Percentiles rank a stretch among this genome's conserved stretches.
Conservation (phyloP, 2,329 filamentous ascomycete species). For the Elsinoe ampelina region DNA sequence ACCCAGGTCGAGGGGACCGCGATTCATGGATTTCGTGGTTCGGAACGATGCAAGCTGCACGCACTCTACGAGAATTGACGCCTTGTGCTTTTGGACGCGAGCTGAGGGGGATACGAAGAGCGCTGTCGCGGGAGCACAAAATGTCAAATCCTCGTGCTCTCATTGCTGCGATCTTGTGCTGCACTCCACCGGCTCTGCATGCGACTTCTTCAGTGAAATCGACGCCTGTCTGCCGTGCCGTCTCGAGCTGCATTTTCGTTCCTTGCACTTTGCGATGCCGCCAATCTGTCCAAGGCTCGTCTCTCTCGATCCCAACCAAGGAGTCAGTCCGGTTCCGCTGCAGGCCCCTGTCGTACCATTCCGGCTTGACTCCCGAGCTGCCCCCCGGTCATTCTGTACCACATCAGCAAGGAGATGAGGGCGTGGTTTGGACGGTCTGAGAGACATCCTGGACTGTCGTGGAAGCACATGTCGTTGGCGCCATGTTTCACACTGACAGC, state of each 20-base stretch:
- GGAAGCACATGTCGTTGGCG: background rate
- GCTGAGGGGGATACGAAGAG: background rate
- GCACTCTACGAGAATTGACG: background rate
- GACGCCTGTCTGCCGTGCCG: background rate
- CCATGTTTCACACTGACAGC: conserved; percentile 8
- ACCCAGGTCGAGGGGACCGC: conserved; percentile 3
- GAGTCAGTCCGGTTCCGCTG: background rate
- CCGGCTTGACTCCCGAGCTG: background rate
- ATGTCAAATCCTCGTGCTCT: background rate
- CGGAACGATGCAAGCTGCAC: conserved; percentile 8
- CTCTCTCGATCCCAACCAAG: background rate
- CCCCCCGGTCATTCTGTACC: background rate
- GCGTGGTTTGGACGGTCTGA: too few species aligned
- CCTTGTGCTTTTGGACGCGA: background rate
- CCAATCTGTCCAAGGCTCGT: background rate
- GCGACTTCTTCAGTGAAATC: too few species aligned
- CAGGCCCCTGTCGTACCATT: background rate
- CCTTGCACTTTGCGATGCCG: background rate
- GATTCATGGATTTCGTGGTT: background rate
- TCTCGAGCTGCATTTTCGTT: background rate
- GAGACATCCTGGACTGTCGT: background rate
- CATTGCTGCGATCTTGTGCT: conserved; percentile 9
- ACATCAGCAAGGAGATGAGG: background rate
- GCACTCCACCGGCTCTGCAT: conserved; percentile 9
- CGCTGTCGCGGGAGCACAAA: background rate